These are phyloP conservation scores for Saccharomycopsis lassenensis DNA, from an alignment of 805 yeast species.

Conservation along the genomic window DNA sequence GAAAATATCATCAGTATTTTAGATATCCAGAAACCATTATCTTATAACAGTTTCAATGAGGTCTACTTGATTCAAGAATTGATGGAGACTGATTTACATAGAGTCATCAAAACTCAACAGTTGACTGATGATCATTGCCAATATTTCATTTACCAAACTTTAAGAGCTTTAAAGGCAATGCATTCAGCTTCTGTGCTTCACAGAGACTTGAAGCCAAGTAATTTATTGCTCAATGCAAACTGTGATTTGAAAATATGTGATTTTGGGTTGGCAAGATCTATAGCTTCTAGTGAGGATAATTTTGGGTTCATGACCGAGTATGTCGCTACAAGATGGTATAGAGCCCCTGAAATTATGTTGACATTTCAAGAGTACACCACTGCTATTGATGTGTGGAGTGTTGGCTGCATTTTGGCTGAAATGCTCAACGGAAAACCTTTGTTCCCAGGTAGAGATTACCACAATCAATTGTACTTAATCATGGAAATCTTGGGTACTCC, in stretches of 20 bases:
- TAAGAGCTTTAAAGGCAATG: constrained; percentile 59
- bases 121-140: constrained; percentile 59
- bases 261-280: constrained; percentile 60
- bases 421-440: constrained; percentile 50
- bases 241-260: constrained; percentile 74
- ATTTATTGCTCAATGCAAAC: constrained; percentile 51
- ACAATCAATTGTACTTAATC: constrained; percentile 54
- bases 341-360: constrained; percentile 79
- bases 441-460: constrained; percentile 68
- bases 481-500: constrained; percentile 68
- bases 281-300: constrained; percentile 36
- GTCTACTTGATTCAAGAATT: constrained; percentile 68
- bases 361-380: constrained; percentile 62
- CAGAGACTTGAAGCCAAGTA: constrained; percentile 69
- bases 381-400: constrained; percentile 73
- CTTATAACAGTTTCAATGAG: constrained; percentile 51
- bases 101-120: constrained; percentile 44
- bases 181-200: constrained; percentile 69
- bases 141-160: constrained; percentile 58
- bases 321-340: constrained; percentile 78
- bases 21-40: constrained; percentile 55
- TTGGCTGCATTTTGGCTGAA: constrained; percentile 71
- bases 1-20: constrained; percentile 60
- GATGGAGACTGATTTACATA: constrained; percentile 67
- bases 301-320: constrained; percentile 61